These are phyloP conservation scores for Paralagenidium karlingii DNA, from an alignment of 352 stramenopile species.

Conservation along the genomic window DNA sequence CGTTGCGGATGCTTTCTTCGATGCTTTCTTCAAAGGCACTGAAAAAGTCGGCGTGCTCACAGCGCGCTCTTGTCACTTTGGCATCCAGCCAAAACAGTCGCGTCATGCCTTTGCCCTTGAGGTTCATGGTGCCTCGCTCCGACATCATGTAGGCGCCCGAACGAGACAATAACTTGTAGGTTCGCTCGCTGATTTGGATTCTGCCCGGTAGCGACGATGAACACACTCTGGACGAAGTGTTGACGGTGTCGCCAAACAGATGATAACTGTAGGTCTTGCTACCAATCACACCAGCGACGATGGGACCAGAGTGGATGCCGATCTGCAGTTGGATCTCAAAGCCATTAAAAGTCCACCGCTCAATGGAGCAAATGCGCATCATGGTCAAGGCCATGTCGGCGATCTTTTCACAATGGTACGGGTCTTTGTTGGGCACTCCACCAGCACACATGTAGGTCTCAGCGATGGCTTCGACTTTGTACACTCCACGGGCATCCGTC, in stretches of 20 bases:
- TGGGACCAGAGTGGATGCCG: conserved; percentile 13
- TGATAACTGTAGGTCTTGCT: conserved; percentile 22
- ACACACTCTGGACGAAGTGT: conserved; percentile 28
- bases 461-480: conserved; percentile 13
- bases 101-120: conserved; percentile 64
- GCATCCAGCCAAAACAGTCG: conserved; percentile 57
- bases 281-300: conserved; percentile 20
- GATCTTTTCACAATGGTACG: conserved; percentile 54
- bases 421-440: conserved; percentile 37
- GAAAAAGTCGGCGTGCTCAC: conserved; percentile 15
- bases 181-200: conserved; percentile 55
- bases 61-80: conserved; percentile 15
- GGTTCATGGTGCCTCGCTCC: conserved; percentile 46
- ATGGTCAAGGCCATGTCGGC: conserved; percentile 8
- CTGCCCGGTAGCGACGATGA: conserved; percentile 46
- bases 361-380: conserved; percentile 6
- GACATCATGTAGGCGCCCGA: conserved; percentile 36
- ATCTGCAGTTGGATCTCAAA: no score
- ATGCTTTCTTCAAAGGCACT: conserved; percentile 21
- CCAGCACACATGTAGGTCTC: conserved; percentile 15
- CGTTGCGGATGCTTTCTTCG: conserved; percentile 35
- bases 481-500: conserved; percentile 6
- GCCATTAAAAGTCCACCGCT: conserved; percentile 28
- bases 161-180: conserved; percentile 26
- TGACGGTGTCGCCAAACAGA: conserved; percentile 25